Base-by-base conservation (phyloP, 371 early-diverging fungal species). In the Mortierella sp. region DNA sequence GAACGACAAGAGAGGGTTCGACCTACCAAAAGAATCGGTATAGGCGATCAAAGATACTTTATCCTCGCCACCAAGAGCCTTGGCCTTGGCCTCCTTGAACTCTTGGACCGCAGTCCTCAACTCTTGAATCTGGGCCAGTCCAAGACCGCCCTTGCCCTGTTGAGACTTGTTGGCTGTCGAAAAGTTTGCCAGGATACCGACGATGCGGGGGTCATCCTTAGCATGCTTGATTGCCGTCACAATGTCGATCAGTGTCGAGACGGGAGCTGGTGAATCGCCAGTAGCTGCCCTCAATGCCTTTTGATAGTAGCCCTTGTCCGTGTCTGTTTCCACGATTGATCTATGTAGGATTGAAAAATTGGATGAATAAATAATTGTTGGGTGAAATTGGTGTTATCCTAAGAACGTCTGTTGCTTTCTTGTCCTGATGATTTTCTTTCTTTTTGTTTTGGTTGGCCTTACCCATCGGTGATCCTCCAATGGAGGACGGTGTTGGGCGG, bases 71-170 rank as follows among this genome's bases (percentile, higher is more conserved):
- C 82, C 86, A 24, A 86, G 77, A 61, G 85, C 82, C 68, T 86
- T 77, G 41, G 87, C 82, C 70, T 90, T 92, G 24, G 80, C 84
- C n/a, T 78, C 81, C 64, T 76, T 80, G 69, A 91, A 88, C 44
- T 71, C 71, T 26, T 76, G 71, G 64, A 92, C 70, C 9, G 90
- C 90, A 4, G 84, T 58, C 39, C 90, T 80, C 31, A 92, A 77
- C 71, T 92, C 92, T 71, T 92, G 91, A 24, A 88, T 79, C 74
- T 92, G 91, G 5, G 89, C 89, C 50, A 89, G 63, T 29, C 87
- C 89, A 67, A 89, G 78, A n/a, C n/a, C n/a, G 0, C 84, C 81
- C 22, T 71, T 74, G 11, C 64, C 44, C 29, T 70, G 69, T 48
- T 70, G 74, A 13, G 80, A 44, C 39, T 68, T 73, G 44, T 70